These are phyloP conservation scores for Ascochyta rabiei DNA, from an alignment of 2,329 filamentous ascomycete genomes.

Conservation along the genomic window DNA sequence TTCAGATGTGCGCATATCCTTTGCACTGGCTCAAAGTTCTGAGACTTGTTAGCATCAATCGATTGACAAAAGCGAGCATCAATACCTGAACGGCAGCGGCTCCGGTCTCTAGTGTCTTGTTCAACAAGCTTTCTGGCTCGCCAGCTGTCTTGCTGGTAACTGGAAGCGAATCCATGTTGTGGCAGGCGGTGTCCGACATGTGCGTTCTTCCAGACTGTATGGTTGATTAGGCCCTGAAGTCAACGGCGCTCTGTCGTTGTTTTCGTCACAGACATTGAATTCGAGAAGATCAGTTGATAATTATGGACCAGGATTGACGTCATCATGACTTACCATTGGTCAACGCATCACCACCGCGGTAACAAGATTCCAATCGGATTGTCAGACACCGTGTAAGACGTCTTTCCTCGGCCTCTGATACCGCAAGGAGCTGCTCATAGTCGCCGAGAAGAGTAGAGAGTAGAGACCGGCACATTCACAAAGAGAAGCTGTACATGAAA, in stretches of 20 bases:
- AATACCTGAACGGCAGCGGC: slow-evolving; percentile 63
- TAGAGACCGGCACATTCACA: too few species aligned
- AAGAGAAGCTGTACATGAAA: too few species aligned
- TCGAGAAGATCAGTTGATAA: slow-evolving; percentile 1
- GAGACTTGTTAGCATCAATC: not conserved
- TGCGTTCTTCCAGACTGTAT: not conserved
- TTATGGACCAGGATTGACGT: slow-evolving; percentile 11
- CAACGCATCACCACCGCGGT: not conserved
- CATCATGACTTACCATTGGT: slow-evolving; percentile 15
- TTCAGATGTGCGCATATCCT: slow-evolving; percentile 83
- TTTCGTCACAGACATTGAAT: not conserved
- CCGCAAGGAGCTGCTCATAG: not conserved
- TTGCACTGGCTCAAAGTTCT: slow-evolving; percentile 74
- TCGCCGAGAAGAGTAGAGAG: not conserved
- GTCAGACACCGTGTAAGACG: not conserved
- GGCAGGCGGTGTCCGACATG: slow-evolving; percentile 8
- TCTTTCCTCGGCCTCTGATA: not conserved
- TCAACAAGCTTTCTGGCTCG: slow-evolving; percentile 59
- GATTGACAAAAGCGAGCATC: not conserved
- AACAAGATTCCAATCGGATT: not conserved
- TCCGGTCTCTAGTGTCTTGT: slow-evolving; percentile 66
- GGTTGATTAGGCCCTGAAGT: not conserved
- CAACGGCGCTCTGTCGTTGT: not conserved
- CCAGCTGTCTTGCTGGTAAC: slow-evolving; percentile 55
- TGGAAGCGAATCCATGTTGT: slow-evolving; percentile 45